A percentile compares a stretch with the other conserved stretches of the same genome.
Evolutionary conservation across 257 asterid genomes (phyloP).

Genomic region (Leptodermis oblonga): DNA sequence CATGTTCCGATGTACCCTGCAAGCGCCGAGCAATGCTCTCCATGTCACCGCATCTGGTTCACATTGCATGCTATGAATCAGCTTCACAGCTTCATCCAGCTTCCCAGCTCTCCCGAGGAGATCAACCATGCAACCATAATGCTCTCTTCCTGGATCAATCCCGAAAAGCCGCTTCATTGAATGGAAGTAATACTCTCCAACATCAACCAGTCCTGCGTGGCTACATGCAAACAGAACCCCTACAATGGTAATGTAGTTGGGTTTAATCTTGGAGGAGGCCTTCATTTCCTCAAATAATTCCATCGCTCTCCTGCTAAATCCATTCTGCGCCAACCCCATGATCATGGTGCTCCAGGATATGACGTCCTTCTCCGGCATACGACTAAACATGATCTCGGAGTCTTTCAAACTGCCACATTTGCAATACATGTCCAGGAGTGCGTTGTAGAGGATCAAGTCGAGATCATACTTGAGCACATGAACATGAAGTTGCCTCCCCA

Average conservation of each 20-base stretch:
- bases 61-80: slow-evolving; percentile 60
- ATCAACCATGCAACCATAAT: slow-evolving; percentile 88
- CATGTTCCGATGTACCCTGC: slow-evolving; percentile 72
- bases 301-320: slow-evolving; percentile 69
- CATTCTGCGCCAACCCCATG: slow-evolving; percentile 89
- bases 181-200: slow-evolving; percentile 52
- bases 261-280: slow-evolving; percentile 45
- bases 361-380: slow-evolving; percentile 69
- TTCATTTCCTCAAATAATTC: slow-evolving; percentile 65
- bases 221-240: slow-evolving; percentile 93
- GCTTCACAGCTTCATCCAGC: slow-evolving; percentile 63
- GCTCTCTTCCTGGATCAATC: slow-evolving; percentile 80
- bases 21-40: slow-evolving; percentile 88
- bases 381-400: slow-evolving; percentile 48
- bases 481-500: slow-evolving; percentile 84
- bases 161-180: slow-evolving; percentile 67
- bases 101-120: slow-evolving; percentile 89
- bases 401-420: slow-evolving; percentile 81
- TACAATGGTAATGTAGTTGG: slow-evolving; percentile 63
- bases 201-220: slow-evolving; percentile 79
- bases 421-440: slow-evolving; percentile 88
- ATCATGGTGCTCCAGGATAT: slow-evolving; percentile 97
- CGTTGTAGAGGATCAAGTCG: slow-evolving; percentile 76
- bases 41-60: slow-evolving; percentile 82
- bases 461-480: slow-evolving; percentile 65